phyloP scores from a whole-genome alignment of 495 filamentous ascomycete species.

The Lasiosphaeria hispida region DNA sequence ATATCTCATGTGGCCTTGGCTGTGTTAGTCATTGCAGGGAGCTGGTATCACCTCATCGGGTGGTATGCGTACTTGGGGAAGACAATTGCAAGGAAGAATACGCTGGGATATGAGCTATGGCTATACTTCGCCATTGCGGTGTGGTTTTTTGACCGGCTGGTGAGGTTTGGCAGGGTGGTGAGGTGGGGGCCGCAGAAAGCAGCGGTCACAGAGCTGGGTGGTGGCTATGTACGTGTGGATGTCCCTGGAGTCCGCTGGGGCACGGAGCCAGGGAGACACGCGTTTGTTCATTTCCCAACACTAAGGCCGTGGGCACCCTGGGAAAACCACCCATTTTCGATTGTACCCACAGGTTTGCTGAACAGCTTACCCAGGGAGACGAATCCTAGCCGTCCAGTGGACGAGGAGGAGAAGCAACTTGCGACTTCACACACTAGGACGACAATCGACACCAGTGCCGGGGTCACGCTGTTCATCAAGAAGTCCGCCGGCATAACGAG shows the following conservation, averaged over 20 bases:
- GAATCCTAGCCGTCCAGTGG: not conserved
- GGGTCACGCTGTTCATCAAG: slow-evolving; percentile 32
- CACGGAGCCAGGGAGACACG: slow-evolving; percentile 27
- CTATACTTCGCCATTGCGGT: slow-evolving; percentile 41
- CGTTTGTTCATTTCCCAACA: slow-evolving; percentile 45
- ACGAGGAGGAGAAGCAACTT: slow-evolving; percentile 13
- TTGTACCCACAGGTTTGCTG: slow-evolving; percentile 31
- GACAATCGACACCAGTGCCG: slow-evolving; percentile 10
- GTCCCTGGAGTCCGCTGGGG: slow-evolving; percentile 35
- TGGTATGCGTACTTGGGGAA: slow-evolving; percentile 14
- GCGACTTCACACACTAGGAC: not conserved
- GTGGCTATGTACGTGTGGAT: slow-evolving; percentile 36
- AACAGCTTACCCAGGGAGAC: not conserved
- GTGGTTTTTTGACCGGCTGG: slow-evolving; percentile 47
- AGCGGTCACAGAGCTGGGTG: slow-evolving; percentile 34
- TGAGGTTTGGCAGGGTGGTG: slow-evolving; percentile 31
- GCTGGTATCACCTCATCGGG: slow-evolving; percentile 41
- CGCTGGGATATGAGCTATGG: slow-evolving; percentile 45
- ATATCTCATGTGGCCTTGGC: slow-evolving; percentile 37
- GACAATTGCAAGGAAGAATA: slow-evolving; percentile 9
- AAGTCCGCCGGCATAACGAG: slow-evolving; percentile 30
- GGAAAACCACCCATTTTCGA: slow-evolving; percentile 53
- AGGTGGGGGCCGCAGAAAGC: slow-evolving; percentile 31
- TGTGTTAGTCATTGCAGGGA: slow-evolving; percentile 38
- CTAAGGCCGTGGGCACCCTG: slow-evolving; percentile 36